These are phyloP conservation scores for Neocucurbitaria cava DNA, from an alignment of 2,329 filamentous ascomycete genomes.

Conservation along the genomic window DNA sequence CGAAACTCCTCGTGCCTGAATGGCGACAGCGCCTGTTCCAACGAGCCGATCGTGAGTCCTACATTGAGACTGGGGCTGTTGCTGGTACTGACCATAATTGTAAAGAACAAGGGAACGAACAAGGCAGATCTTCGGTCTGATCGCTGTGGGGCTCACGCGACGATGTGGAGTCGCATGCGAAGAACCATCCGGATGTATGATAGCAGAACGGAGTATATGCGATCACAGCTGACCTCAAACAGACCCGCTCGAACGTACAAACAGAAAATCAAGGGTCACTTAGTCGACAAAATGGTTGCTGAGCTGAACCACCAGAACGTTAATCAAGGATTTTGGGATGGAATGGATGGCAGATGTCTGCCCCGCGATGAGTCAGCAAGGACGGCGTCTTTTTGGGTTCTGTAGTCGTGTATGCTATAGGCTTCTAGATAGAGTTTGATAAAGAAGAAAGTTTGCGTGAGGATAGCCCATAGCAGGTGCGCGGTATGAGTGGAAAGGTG, in stretches of 20 bases:
- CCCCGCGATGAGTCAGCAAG: not conserved
- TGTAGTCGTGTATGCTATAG: not conserved
- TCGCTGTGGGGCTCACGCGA: not conserved
- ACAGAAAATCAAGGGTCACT: not conserved
- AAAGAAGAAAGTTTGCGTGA: not conserved
- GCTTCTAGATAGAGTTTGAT: not conserved
- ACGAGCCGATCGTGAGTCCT: slow-evolving; percentile 14
- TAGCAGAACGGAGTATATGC: not conserved
- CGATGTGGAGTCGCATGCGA: not conserved
- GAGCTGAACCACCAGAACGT: not conserved
- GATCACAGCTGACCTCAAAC: not conserved
- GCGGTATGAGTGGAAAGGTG: not conserved
- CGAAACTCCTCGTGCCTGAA: slow-evolving; percentile 13
- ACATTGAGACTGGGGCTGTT: not conserved
- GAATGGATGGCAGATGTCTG: not conserved
- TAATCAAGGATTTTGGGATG: not conserved
- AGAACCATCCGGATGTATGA: not conserved
- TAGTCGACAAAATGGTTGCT: not conserved
- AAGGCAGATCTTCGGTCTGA: not conserved
- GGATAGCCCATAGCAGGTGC: not conserved
- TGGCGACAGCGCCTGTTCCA: slow-evolving; percentile 24
- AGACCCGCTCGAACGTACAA: not conserved
- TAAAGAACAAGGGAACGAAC: not conserved
- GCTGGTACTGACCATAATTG: not conserved
- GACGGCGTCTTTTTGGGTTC: not conserved